Conservation (phyloP, 2,329 filamentous ascomycete species). For the Alternaria panax region DNA sequence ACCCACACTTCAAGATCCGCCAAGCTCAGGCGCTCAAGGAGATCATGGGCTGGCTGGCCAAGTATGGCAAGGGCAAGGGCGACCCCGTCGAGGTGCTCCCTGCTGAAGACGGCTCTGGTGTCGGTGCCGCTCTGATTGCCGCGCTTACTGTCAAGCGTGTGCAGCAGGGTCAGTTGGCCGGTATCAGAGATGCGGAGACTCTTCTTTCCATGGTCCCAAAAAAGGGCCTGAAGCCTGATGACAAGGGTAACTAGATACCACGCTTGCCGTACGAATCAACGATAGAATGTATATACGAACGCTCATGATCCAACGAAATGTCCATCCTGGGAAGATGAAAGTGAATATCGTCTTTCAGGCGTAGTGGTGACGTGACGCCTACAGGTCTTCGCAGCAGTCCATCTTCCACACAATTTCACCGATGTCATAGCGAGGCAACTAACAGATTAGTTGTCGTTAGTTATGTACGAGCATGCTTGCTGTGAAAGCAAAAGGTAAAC, state of each 20-base stretch:
- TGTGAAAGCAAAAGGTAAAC: not conserved
- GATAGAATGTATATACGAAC: conserved; percentile 7
- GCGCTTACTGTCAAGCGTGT: conserved; percentile 70
- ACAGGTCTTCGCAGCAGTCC: not conserved
- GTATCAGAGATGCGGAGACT: conserved; percentile 61
- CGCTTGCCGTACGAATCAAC: not conserved
- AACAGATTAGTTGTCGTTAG: not conserved
- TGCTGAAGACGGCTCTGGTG: conserved; percentile 94
- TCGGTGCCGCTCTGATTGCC: conserved; percentile 95
- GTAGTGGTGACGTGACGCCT: too few relatives aligned
- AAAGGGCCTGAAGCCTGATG: conserved; percentile 3
- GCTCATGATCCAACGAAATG: not conserved
- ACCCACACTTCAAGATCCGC: conserved; percentile 95
- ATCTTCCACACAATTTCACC: not conserved
- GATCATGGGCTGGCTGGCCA: conserved; percentile 91
- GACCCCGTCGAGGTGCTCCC: conserved; percentile 86
- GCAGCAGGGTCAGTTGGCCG: conserved; percentile 65
- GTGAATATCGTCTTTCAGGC: not conserved
- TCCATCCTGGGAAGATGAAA: not conserved
- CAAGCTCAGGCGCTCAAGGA: conserved; percentile 89
- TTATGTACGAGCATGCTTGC: not conserved
- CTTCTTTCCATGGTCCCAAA: conserved; percentile 49
- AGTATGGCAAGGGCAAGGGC: conserved; percentile 68
- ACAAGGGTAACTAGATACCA: conserved; percentile 3
- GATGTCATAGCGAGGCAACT: not conserved